Base-by-base conservation (phyloP, 164 flowering plant genomes). In the Berberis thunbergii region DNA sequence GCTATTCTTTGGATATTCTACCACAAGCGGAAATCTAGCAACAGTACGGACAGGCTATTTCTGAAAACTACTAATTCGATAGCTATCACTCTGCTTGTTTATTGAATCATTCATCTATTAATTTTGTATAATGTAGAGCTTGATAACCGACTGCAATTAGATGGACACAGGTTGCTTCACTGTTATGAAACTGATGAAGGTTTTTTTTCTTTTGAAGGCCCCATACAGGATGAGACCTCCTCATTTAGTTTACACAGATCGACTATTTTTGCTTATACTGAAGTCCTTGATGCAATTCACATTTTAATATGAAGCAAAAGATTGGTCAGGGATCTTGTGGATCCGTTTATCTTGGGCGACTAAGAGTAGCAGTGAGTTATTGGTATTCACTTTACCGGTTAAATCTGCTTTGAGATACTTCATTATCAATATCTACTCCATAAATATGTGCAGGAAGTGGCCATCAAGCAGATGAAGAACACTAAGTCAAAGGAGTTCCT, bases 311-410 rank as follows among this genome's bases (percentile, higher is more conserved):
- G 39, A 64, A 69, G 54, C 50, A 38, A 38, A 75, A 70, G 65
- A 63, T 77, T 67, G 80, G 78, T n/a, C 74, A 77, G 64, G 80
- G 80, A 55, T 66, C 75, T 56, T 77, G 61, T 68, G 78, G 81
- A 57, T 69, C 76, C 52, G 74, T 75, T 65, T 78, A 67, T 61
- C 65, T 56, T 61, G 80, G 75, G 62, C 67, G 44, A 46, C 48
- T 77, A 61, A 69, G 59, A 64, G 75, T 72, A 63, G 61, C 43
- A 8, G 77, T 77, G 56, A 66, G 77, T 55, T 40, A 26, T 3
- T 52, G 39, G 12, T 26, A 13, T 54, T 39, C 7, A 7, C n/a
- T n/a, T 54, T 44, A 43, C 41, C 13, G 13, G 1, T 56, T 44
- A 38, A 26, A 41, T 60, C 44, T 49, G 26, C 7, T 53, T 45